Evolutionary conservation across 192 early-diverging fungal genomes (phyloP).

Genomic region (Linnemannia schmuckeri): DNA sequence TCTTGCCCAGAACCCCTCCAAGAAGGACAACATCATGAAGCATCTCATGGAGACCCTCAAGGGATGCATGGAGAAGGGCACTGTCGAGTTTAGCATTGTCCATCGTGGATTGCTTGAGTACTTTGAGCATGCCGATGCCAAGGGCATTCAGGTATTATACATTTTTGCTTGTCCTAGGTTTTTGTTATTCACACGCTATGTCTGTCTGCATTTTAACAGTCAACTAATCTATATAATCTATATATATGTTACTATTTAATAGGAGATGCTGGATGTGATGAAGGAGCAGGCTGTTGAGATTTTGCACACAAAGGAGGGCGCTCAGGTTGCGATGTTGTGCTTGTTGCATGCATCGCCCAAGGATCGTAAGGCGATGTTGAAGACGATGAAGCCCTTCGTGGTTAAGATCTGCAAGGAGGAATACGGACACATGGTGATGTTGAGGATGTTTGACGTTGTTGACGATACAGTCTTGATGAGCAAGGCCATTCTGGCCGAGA

Average conservation of each 20-base stretch:
- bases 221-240: neutral
- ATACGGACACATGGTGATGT: constrained; percentile 88
- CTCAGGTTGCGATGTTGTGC: constrained; percentile 86
- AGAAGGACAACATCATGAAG: constrained; percentile 79
- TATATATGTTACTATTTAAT: neutral
- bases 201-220: neutral
- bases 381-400: constrained; percentile 86
- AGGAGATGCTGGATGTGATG: constrained; percentile 79
- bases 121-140: constrained; percentile 74
- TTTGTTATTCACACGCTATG: neutral
- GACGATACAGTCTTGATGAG: constrained; percentile 92
- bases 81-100: constrained; percentile 81
- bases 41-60: constrained; percentile 77
- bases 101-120: constrained; percentile 92
- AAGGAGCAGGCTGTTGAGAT: constrained; percentile 89
- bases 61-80: constrained; percentile 87
- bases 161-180: neutral
- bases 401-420: constrained; percentile 88
- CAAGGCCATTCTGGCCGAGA: constrained; percentile 80
- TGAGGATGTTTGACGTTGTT: constrained; percentile 86
- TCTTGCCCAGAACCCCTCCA: constrained; percentile 72
- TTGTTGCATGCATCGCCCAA: constrained; percentile 85
- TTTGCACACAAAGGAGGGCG: constrained; percentile 93
- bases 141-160: constrained; percentile 60
- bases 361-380: constrained; percentile 92